These are phyloP conservation scores for Coprinellus aureogranulatus DNA, from an alignment of 768 basidiomycete species.

Conservation along the genomic window DNA sequence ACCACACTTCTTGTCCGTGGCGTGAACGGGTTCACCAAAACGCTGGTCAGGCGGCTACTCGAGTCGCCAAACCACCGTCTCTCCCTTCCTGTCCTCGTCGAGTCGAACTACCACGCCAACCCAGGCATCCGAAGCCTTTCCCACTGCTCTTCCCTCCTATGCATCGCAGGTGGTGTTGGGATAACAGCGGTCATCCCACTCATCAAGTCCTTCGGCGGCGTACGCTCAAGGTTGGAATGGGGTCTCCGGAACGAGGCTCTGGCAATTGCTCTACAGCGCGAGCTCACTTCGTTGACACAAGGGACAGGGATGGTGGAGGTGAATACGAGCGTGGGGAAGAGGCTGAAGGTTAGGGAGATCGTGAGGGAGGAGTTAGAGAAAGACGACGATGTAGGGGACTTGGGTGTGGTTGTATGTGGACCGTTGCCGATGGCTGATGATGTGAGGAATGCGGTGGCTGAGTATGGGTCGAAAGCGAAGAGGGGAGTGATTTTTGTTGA, in stretches of 20 bases:
- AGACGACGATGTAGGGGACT: background rate
- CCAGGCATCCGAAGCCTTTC: slow-evolving; percentile 6
- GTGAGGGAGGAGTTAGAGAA: slow-evolving; percentile 1
- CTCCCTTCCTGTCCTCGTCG: slow-evolving; percentile 10
- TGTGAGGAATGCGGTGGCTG: slow-evolving; percentile 1
- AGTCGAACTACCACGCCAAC: slow-evolving; percentile 9
- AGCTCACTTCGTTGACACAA: background rate
- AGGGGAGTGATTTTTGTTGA: slow-evolving; percentile 11
- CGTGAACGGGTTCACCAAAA: background rate
- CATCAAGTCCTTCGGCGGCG: slow-evolving; percentile 6
- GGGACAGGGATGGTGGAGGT: background rate
- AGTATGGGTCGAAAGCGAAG: slow-evolving; percentile 8
- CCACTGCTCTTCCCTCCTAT: slow-evolving; percentile 7
- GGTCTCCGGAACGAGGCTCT: slow-evolving; percentile 5
- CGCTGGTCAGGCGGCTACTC: slow-evolving; percentile 2
- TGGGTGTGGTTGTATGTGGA: slow-evolving; percentile 11
- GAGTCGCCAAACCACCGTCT: background rate
- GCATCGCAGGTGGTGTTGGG: slow-evolving; percentile 11
- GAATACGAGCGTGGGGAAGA: background rate
- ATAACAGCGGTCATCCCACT: slow-evolving; percentile 10
- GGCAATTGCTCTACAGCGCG: slow-evolving; percentile 2
- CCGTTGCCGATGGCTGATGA: slow-evolving; percentile 9
- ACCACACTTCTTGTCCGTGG: slow-evolving; percentile 7
- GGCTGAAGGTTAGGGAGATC: slow-evolving; percentile 6
- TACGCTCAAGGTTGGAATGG: background rate